phyloP scores from a whole-genome alignment of 225 moss, liverwort and hornwort genomes.

The Takakia lepidozioides region DNA sequence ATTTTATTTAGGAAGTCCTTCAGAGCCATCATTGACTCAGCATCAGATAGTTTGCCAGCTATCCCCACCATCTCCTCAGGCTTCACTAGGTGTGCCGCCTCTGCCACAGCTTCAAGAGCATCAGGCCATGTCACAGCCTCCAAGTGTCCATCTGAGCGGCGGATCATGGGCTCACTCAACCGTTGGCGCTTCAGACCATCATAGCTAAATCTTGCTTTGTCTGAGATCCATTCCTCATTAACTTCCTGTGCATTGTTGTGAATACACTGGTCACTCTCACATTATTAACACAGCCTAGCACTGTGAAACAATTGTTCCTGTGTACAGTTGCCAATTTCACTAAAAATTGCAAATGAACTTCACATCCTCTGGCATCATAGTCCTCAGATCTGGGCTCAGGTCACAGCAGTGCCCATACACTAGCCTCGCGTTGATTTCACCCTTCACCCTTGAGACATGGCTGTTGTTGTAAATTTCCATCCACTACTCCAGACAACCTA shows the following conservation, averaged over 20 bases:
- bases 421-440: no score
- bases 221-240: constrained; percentile 98
- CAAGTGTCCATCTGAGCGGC: constrained; percentile 59
- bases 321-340: no score
- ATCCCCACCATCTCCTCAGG: constrained; percentile 77
- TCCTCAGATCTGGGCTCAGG: no score
- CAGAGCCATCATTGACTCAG: constrained; percentile 84
- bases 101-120: constrained; percentile 75
- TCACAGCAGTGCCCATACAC: no score
- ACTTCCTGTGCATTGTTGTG: constrained; percentile 71
- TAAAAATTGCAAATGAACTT: no score
- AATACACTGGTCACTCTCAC: no score
- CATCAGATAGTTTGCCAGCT: constrained; percentile 92
- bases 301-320: no score
- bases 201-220: constrained; percentile 85
- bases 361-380: no score
- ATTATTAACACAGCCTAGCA: no score
- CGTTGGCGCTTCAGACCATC: constrained; percentile 90
- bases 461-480: no score
- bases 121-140: constrained; percentile 76
- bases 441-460: no score
- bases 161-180: constrained; percentile 89
- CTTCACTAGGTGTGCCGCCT: constrained; percentile 60
- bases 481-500: no score
- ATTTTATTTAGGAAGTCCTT: constrained; percentile 87